Percentiles rank a stretch among this genome's conserved stretches.
These are phyloP conservation scores for Sugiyamaella chiloensis DNA, from an alignment of 805 yeast genomes.

Conservation along the genomic window DNA sequence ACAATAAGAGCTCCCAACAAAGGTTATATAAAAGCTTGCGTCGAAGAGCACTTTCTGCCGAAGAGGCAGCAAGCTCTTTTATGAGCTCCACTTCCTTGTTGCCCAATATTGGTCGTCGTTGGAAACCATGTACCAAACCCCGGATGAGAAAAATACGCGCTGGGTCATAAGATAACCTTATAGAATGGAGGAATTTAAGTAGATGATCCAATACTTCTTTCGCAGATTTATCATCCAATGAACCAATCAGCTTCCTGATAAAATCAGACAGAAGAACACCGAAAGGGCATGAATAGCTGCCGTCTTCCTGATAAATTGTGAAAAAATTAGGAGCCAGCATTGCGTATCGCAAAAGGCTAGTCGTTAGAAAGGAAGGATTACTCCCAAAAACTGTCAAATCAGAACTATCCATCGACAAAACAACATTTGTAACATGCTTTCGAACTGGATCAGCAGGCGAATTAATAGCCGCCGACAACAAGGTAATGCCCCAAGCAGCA, in stretches of 20 bases:
- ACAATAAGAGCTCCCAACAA: constrained; percentile 17
- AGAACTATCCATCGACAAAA: constrained; percentile 49
- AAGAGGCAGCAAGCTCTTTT: constrained; percentile 1
- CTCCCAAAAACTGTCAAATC: constrained; percentile 48
- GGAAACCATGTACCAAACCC: constrained; percentile 58
- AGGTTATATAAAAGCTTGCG: constrained; percentile 11
- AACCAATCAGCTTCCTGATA: constrained; percentile 38
- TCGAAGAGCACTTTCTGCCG: constrained; percentile 23
- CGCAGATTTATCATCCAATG: constrained; percentile 32
- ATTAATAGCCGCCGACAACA: constrained; percentile 71
- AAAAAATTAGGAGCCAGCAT: constrained; percentile 61
- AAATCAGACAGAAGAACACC: constrained; percentile 52
- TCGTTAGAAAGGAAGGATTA: constrained; percentile 40
- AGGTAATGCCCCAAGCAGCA: constrained; percentile 66
- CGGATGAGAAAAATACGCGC: constrained; percentile 57
- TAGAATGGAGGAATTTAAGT: constrained; percentile 46
- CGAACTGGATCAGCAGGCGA: constrained; percentile 78
- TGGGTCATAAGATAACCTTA: constrained; percentile 61
- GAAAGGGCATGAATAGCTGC: constrained; percentile 46
- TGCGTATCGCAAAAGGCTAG: constrained; percentile 53
- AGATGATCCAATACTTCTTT: constrained; percentile 31
- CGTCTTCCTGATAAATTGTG: constrained; percentile 34
- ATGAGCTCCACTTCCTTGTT: constrained; percentile 27
- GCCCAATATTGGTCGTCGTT: constrained; percentile 27
- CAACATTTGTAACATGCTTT: constrained; percentile 53